Conservation (phyloP, 768 basidiomycete genomes). For the Leccinum variicolor region DNA sequence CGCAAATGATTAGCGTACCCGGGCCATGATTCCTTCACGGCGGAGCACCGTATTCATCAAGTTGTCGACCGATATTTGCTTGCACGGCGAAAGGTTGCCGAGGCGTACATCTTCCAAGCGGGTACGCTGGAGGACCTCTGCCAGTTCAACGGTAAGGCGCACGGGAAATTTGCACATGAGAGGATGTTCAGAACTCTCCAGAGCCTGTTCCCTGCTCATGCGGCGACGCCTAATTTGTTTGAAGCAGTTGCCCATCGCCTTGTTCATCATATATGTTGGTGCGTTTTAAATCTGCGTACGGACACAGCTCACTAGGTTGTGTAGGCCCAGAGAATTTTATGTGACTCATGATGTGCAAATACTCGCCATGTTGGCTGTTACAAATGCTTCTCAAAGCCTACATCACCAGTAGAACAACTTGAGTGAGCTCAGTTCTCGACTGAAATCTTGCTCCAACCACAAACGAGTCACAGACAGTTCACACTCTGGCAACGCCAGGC, state of each 20-base stretch:
- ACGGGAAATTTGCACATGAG: constrained; percentile 68
- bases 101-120: constrained; percentile 53
- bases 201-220: constrained; percentile 41
- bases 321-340: constrained; percentile 43
- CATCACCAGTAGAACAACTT: constrained; percentile 12
- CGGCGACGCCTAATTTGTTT: constrained; percentile 23
- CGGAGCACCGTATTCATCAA: constrained; percentile 60
- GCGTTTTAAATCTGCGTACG: not conserved
- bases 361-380: constrained; percentile 67
- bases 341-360: constrained; percentile 69
- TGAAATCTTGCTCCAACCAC: not conserved
- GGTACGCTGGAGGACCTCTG: constrained; percentile 48
- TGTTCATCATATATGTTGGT: constrained; percentile 48
- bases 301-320: constrained; percentile 1
- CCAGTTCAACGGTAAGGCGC: constrained; percentile 55
- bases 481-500: not conserved
- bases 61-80: constrained; percentile 46
- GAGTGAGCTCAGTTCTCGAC: not conserved
- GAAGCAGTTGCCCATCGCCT: constrained; percentile 33
- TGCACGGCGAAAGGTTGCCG: constrained; percentile 53
- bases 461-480: not conserved
- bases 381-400: constrained; percentile 53
- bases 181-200: constrained; percentile 58
- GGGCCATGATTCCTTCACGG: constrained; percentile 35
- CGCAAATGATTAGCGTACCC: constrained; percentile 13